Conservation (phyloP, 805 yeast species). For the Yamadazyma philogaea region DNA sequence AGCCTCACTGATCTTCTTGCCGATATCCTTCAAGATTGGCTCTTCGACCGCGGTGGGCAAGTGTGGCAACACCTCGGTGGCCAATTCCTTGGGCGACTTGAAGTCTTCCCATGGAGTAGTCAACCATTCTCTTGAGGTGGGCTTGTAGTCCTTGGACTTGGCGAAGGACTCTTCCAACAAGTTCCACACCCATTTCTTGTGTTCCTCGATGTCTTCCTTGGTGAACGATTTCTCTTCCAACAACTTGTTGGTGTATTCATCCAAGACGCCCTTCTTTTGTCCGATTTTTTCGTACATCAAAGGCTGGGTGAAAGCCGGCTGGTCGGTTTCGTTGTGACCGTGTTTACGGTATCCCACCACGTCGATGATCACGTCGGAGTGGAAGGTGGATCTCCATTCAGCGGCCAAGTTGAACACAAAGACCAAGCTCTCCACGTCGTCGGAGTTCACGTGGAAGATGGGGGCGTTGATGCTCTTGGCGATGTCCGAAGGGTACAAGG, state of each 20-base stretch:
- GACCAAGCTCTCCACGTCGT: constrained; percentile 90
- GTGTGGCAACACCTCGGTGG: constrained; percentile 93
- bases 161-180: constrained; percentile 84
- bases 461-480: constrained; percentile 98
- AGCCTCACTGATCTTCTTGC: constrained; percentile 72
- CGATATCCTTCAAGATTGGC: constrained; percentile 69
- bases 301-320: constrained; percentile 98
- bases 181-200: constrained; percentile 97
- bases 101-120: constrained; percentile 99
- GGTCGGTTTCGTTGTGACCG: constrained; percentile 99
- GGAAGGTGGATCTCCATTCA: constrained; percentile 96
- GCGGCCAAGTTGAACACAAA: constrained; percentile 95
- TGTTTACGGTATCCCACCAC: constrained; percentile 97
- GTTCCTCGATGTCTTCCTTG: constrained; percentile 86
- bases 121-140: constrained; percentile 95
- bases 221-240: constrained; percentile 86
- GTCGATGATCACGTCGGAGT: constrained; percentile 93
- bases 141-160: constrained; percentile 85
- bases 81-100: constrained; percentile 95
- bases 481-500: constrained; percentile 96
- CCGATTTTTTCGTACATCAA: constrained; percentile 92
- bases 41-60: constrained; percentile 89
- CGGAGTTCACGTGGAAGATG: constrained; percentile 98
- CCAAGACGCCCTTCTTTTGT: constrained; percentile 83
- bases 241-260: constrained; percentile 77